Percentiles rank a stretch among this genome's conserved stretches.
These are phyloP conservation scores for Penicillium riverlandense DNA, from an alignment of 495 filamentous ascomycete species.

Conservation along the genomic window DNA sequence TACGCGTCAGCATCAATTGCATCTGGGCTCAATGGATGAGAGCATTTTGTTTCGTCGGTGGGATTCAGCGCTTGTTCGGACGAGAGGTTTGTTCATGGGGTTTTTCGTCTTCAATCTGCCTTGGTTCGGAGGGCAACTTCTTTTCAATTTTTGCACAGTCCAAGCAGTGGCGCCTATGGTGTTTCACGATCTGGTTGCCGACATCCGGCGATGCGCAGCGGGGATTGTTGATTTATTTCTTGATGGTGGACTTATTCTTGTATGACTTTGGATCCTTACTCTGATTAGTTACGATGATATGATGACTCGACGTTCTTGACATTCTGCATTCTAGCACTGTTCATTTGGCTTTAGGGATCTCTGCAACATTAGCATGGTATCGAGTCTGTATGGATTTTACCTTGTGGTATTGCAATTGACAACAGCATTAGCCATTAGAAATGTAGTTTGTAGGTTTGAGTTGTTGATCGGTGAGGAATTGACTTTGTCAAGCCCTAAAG, in stretches of 20 bases:
- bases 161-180: slow-evolving; percentile 34
- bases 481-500: too few relatives aligned
- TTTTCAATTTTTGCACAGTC: slow-evolving; percentile 1
- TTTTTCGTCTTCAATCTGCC: slow-evolving; percentile 1
- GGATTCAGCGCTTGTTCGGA: slow-evolving; percentile 12
- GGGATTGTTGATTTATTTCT: slow-evolving; percentile 1
- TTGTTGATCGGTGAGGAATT: too few relatives aligned
- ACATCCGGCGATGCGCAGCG: slow-evolving; percentile 17
- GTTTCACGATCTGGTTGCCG: slow-evolving; percentile 17
- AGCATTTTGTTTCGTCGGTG: slow-evolving; percentile 15
- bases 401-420: too few relatives aligned
- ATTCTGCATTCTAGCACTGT: background rate
- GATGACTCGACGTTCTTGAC: slow-evolving; percentile 1
- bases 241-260: background rate
- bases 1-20: slow-evolving; percentile 30
- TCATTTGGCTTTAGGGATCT: too few relatives aligned
- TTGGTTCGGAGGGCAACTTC: background rate
- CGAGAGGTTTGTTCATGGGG: background rate
- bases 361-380: too few relatives aligned
- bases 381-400: too few relatives aligned
- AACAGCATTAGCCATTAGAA: too few relatives aligned
- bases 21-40: slow-evolving; percentile 4
- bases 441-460: too few relatives aligned
- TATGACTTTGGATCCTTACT: background rate
- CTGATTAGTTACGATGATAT: slow-evolving; percentile 14